phyloP scores from a whole-genome alignment of 345 rosid species.

The Angophora floribunda region DNA sequence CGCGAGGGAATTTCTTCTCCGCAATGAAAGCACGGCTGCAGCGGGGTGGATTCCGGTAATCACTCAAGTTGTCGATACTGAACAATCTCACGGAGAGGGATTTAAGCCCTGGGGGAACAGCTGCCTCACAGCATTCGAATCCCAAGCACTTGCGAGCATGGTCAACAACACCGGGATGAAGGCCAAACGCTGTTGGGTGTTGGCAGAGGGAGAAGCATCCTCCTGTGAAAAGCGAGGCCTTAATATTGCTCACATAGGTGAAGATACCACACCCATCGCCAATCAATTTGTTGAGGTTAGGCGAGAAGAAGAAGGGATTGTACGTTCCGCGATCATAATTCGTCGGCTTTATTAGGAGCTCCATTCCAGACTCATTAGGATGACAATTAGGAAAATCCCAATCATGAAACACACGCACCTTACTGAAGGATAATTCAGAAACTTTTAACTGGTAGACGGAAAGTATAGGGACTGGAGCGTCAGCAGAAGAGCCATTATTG shows the following conservation, averaged over 20 bases:
- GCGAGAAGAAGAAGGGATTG: slow-evolving; percentile 2
- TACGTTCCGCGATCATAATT: not conserved
- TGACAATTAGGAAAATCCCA: not conserved
- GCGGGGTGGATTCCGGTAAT: not conserved
- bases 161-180: not conserved
- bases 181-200: not conserved
- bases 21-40: slow-evolving; percentile 3
- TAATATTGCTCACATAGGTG: not conserved
- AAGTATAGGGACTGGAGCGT: not conserved
- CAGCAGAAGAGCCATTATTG: not conserved
- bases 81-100: not conserved
- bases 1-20: not conserved
- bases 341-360: not conserved
- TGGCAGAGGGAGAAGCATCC: slow-evolving; percentile 5
- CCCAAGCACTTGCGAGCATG: not conserved
- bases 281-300: not conserved
- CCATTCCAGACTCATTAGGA: not conserved
- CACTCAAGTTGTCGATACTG: not conserved
- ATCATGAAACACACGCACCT: not conserved
- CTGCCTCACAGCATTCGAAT: slow-evolving; percentile 1
- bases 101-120: not conserved
- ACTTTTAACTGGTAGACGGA: not conserved
- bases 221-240: not conserved
- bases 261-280: slow-evolving; percentile 1
- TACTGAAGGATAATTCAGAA: not conserved